Conservation (phyloP, 2,329 filamentous ascomycete species). For the Blastomyces percursus region DNA sequence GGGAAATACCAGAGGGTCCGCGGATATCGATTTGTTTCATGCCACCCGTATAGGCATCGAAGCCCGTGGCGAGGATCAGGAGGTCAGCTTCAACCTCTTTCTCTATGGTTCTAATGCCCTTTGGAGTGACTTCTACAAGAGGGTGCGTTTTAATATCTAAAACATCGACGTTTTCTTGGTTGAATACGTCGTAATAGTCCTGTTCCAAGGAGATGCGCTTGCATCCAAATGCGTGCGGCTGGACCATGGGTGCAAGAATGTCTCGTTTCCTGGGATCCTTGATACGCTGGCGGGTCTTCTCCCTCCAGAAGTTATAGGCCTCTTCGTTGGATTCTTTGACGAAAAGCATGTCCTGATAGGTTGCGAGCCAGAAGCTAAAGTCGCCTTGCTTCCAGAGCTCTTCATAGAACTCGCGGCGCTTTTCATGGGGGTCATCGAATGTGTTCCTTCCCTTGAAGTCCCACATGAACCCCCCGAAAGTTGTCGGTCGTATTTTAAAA, state of each 20-base stretch:
- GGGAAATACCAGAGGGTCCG: slow-evolving; percentile 19
- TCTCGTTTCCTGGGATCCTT: slow-evolving; percentile 41
- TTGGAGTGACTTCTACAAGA: slow-evolving; percentile 30
- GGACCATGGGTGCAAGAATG: slow-evolving; percentile 43
- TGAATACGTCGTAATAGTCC: slow-evolving; percentile 42
- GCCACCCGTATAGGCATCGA: slow-evolving; percentile 30
- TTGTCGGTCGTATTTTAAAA: slow-evolving; percentile 41
- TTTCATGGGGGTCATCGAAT: slow-evolving; percentile 40
- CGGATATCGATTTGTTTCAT: slow-evolving; percentile 26
- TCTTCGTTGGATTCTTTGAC: slow-evolving; percentile 40
- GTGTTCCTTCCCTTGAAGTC: slow-evolving; percentile 44
- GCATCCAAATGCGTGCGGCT: slow-evolving; percentile 45
- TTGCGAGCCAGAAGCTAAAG: slow-evolving; percentile 42
- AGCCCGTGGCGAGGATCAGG: slow-evolving; percentile 34
- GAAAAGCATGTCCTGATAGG: slow-evolving; percentile 43
- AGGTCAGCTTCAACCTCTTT: slow-evolving; percentile 29
- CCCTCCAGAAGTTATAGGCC: slow-evolving; percentile 46
- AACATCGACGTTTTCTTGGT: slow-evolving; percentile 38
- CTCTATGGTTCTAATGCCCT: slow-evolving; percentile 33
- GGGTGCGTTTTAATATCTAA: slow-evolving; percentile 36
- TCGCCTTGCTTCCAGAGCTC: slow-evolving; percentile 42
- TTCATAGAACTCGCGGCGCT: slow-evolving; percentile 42
- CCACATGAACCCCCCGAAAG: slow-evolving; percentile 48
- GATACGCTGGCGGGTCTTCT: slow-evolving; percentile 43
- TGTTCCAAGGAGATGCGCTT: slow-evolving; percentile 43